Percentiles rank a stretch among this genome's conserved stretches.
Evolutionary conservation across 1,284 basidiomycete species (phyloP).

Genomic region (Naganishia albida): DNA sequence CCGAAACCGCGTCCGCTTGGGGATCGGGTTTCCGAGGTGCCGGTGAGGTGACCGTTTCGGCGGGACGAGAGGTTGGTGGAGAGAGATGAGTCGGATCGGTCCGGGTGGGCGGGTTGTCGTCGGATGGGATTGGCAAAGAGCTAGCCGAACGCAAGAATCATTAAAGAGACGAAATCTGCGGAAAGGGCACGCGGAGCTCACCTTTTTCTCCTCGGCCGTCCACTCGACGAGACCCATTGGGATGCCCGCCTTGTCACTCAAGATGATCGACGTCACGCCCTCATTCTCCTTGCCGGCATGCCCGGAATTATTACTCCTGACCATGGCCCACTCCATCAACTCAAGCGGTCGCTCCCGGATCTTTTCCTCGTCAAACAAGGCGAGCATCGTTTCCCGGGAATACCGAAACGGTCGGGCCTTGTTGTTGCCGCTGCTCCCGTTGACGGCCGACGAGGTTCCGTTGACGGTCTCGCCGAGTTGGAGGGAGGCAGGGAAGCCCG

Average conservation of each 20-base stretch:
- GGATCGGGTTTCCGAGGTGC: constrained; percentile 12
- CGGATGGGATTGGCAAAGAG: constrained; percentile 40
- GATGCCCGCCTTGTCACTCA: constrained; percentile 69
- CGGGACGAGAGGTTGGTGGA: constrained; percentile 22
- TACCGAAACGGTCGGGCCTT: constrained; percentile 32
- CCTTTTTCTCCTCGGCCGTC: constrained; percentile 84
- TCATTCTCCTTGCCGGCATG: constrained; percentile 56
- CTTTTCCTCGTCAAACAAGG: constrained; percentile 32
- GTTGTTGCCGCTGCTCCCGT: too few species aligned
- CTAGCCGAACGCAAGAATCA: constrained; percentile 39
- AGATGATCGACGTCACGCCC: constrained; percentile 70
- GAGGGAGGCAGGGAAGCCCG: neutral
- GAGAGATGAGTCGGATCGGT: constrained; percentile 9
- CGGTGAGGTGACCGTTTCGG: constrained; percentile 21
- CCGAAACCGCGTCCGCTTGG: constrained; percentile 39
- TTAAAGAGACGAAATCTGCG: neutral
- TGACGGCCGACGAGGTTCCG: too few species aligned
- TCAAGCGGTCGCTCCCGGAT: constrained; percentile 29
- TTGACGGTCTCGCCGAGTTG: constrained; percentile 8
- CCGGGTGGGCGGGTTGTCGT: constrained; percentile 32
- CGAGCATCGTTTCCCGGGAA: constrained; percentile 31
- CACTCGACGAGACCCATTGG: constrained; percentile 77
- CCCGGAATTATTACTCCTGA: constrained; percentile 20
- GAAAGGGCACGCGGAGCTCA: too few species aligned
- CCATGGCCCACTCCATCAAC: constrained; percentile 28